Evolutionary conservation across 306 rosid genomes (phyloP).

Genomic region (Glycine tomentella): DNA sequence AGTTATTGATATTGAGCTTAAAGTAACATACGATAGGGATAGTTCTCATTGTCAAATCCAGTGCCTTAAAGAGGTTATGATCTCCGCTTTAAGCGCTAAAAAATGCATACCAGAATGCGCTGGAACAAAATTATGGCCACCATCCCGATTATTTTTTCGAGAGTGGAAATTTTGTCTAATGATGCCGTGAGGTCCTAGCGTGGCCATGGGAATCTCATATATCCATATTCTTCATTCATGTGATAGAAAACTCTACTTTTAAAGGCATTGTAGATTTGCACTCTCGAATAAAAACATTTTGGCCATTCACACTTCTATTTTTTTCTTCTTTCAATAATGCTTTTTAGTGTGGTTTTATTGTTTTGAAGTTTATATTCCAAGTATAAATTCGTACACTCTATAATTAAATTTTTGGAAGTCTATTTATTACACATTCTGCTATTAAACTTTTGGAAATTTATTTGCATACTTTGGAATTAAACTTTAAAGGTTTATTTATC

Average conservation of each 20-base stretch:
- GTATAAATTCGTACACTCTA: too few species aligned
- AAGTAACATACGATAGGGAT: background rate
- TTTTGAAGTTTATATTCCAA: too few species aligned
- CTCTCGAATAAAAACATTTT: too few species aligned
- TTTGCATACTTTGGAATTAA: too few species aligned
- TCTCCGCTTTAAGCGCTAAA: background rate
- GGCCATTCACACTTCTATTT: too few species aligned
- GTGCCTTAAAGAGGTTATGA: constrained; percentile 24
- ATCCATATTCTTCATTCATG: background rate
- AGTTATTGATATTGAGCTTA: constrained; percentile 38
- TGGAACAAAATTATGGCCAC: constrained; percentile 11
- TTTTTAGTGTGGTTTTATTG: too few species aligned
- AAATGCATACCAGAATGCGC: constrained; percentile 34
- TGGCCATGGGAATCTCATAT: background rate
- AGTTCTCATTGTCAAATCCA: constrained; percentile 10
- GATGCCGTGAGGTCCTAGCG: background rate
- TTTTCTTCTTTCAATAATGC: too few species aligned
- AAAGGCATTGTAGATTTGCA: background rate
- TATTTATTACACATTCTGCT: too few species aligned
- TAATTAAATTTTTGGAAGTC: too few species aligned
- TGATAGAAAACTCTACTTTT: too few species aligned
- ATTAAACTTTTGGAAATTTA: too few species aligned
- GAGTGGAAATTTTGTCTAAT: background rate
- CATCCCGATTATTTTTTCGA: constrained; percentile 17
- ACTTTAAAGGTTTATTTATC: too few species aligned